A percentile compares a stretch with the other conserved stretches of the same genome.
These are phyloP conservation scores for Backusella westeae DNA, from an alignment of 192 early-diverging fungal genomes.

Conservation along the genomic window DNA sequence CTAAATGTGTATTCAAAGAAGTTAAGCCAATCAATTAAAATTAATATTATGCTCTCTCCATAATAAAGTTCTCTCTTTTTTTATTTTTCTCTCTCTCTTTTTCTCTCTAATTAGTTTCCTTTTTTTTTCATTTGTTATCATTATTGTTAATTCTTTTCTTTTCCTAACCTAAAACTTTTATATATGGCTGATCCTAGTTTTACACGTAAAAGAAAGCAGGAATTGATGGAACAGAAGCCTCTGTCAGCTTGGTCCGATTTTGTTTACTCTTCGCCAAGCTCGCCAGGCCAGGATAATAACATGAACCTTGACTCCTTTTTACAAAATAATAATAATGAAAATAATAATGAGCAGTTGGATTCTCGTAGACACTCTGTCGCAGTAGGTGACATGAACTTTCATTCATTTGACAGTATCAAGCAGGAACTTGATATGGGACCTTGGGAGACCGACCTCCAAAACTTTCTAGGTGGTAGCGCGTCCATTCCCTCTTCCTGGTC, in stretches of 20 bases:
- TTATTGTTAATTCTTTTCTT: background rate
- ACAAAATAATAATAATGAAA: slow-evolving; percentile 5
- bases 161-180: background rate
- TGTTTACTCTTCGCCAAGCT: slow-evolving; percentile 14
- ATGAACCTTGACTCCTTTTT: background rate
- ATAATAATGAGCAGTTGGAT: background rate
- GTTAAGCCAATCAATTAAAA: background rate
- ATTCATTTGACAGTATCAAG: background rate
- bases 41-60: background rate
- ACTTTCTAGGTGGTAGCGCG: background rate
- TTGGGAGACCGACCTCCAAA: background rate
- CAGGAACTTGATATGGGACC: slow-evolving; percentile 1
- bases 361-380: slow-evolving; percentile 27
- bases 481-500: slow-evolving; percentile 15
- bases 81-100: background rate
- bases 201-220: slow-evolving; percentile 18
- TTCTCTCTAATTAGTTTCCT: background rate
- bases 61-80: background rate
- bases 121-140: background rate
- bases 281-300: slow-evolving; percentile 11
- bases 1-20: background rate
- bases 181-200: slow-evolving; percentile 1
- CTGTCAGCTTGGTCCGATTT: slow-evolving; percentile 22
- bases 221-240: slow-evolving; percentile 1
- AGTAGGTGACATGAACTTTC: slow-evolving; percentile 24